Evolutionary conservation across 805 yeast species (phyloP).

Genomic region (Naumovozyma castellii): DNA sequence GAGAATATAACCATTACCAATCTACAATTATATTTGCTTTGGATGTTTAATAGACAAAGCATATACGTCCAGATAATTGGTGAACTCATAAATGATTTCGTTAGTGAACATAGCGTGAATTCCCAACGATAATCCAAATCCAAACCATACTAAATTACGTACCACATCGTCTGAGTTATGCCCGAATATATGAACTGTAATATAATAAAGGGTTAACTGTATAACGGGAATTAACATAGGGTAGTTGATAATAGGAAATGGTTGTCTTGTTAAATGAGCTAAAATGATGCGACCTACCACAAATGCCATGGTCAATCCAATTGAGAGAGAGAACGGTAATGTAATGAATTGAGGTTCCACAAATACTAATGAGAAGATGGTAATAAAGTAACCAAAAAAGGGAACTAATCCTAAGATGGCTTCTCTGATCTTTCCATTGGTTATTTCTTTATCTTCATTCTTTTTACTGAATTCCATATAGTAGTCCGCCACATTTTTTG

Average conservation of each 20-base stretch:
- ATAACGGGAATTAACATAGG: conserved; percentile 59
- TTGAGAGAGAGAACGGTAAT: conserved; percentile 56
- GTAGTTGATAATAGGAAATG: conserved; percentile 63
- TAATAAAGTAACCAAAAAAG: conserved; percentile 46
- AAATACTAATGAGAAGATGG: conserved; percentile 40
- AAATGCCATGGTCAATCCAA: conserved; percentile 73
- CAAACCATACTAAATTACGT: conserved; percentile 50
- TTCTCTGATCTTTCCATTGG: conserved; percentile 12
- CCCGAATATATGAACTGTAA: conserved; percentile 20
- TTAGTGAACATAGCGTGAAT: conserved; percentile 65
- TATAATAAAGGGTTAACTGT: conserved; percentile 34
- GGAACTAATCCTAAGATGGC: conserved; percentile 59
- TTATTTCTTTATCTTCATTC: background rate
- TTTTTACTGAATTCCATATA: conserved; percentile 29
- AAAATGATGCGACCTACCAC: conserved; percentile 82
- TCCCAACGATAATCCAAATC: conserved; percentile 58
- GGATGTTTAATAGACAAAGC: conserved; percentile 81
- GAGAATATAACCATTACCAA: too few relatives aligned
- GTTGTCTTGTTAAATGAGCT: conserved; percentile 74
- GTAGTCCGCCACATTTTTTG: conserved; percentile 45
- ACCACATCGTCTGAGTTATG: conserved; percentile 36
- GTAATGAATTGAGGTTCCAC: conserved; percentile 41
- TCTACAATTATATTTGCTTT: background rate
- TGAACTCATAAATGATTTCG: conserved; percentile 72
- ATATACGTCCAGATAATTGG: conserved; percentile 76